A percentile compares a stretch with the other conserved stretches of the same genome.
These are phyloP conservation scores for Candida pseudoviswanathii DNA, from an alignment of 1,139 yeast genomes.

Conservation along the genomic window DNA sequence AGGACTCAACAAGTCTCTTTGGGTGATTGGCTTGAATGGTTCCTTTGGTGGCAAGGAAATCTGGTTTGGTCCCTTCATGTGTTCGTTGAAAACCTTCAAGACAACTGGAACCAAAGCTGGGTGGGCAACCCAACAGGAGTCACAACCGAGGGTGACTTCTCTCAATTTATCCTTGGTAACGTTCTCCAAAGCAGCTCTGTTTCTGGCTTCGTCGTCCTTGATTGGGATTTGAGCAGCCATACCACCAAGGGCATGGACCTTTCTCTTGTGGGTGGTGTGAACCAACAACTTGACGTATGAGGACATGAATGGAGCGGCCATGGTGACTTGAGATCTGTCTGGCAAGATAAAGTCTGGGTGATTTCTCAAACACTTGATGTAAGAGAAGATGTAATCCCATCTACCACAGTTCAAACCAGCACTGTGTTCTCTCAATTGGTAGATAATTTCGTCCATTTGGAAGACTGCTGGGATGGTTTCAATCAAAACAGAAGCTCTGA, in stretches of 20 bases:
- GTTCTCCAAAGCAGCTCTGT: slow-evolving; percentile 67
- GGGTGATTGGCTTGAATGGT: slow-evolving; percentile 50
- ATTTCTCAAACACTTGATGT: slow-evolving; percentile 63
- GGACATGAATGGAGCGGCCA: slow-evolving; percentile 76
- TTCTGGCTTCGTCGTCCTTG: slow-evolving; percentile 65
- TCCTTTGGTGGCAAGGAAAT: slow-evolving; percentile 59
- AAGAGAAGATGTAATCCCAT: slow-evolving; percentile 81
- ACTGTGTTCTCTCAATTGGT: slow-evolving; percentile 72
- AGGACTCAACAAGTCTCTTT: slow-evolving; percentile 72
- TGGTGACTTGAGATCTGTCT: slow-evolving; percentile 72
- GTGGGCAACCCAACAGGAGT: slow-evolving; percentile 84
- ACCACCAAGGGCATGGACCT: slow-evolving; percentile 82
- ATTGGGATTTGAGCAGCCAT: slow-evolving; percentile 87
- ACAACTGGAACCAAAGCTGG: slow-evolving; percentile 79
- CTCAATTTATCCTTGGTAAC: slow-evolving; percentile 73
- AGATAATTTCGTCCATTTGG: slow-evolving; percentile 82
- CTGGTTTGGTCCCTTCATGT: slow-evolving; percentile 86
- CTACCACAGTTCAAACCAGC: slow-evolving; percentile 82
- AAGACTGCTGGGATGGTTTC: slow-evolving; percentile 78
- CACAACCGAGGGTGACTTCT: slow-evolving; percentile 76
- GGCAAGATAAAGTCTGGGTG: slow-evolving; percentile 62
- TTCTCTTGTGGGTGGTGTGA: slow-evolving; percentile 72
- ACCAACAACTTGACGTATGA: slow-evolving; percentile 68
- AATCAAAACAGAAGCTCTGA: slow-evolving; percentile 76
- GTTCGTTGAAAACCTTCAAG: slow-evolving; percentile 73